Percentiles rank a stretch among this genome's conserved stretches.
phyloP scores from a whole-genome alignment of 371 early-diverging fungal species.

The Mortierella sp. region DNA sequence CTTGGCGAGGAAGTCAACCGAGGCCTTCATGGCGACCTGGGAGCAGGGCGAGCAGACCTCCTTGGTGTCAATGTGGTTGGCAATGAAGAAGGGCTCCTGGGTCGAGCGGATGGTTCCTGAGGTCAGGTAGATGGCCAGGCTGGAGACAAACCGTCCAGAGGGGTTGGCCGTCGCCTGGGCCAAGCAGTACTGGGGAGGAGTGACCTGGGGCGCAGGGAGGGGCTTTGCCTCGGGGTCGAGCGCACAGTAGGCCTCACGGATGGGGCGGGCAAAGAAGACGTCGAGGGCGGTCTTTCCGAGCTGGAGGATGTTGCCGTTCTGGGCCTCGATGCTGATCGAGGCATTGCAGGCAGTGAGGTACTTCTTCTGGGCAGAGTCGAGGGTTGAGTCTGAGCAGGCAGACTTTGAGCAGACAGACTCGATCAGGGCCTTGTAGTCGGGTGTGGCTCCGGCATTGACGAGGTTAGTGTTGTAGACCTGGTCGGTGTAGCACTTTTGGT shows the following conservation, averaged over 20 bases:
- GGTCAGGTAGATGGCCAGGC: conserved; percentile 49
- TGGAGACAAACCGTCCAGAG: conserved; percentile 27
- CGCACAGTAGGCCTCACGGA: conserved; percentile 38
- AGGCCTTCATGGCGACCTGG: conserved; percentile 27
- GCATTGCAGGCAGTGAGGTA: conserved; percentile 45
- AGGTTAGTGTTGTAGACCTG: conserved; percentile 40
- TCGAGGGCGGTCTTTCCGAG: conserved; percentile 49
- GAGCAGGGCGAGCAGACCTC: conserved; percentile 53
- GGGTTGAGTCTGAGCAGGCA: conserved; percentile 29
- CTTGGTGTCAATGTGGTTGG: conserved; percentile 11
- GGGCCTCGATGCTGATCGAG: conserved; percentile 32
- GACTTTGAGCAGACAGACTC: conserved; percentile 34
- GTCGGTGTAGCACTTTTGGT: conserved; percentile 52
- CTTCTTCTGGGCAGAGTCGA: conserved; percentile 33
- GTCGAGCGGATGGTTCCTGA: conserved; percentile 34
- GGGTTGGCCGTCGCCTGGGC: conserved; percentile 14
- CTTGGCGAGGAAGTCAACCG: conserved; percentile 24
- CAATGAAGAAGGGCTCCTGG: conserved; percentile 35
- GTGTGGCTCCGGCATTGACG: conserved; percentile 25
- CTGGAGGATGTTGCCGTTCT: conserved; percentile 38
- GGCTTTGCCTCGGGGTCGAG: conserved; percentile 29
- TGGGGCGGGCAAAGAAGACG: conserved; percentile 47
- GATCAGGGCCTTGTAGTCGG: conserved; percentile 40
- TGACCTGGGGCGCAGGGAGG: conserved; percentile 4
- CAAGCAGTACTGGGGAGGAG: conserved; percentile 43